These are phyloP conservation scores for Diphasiastrum complanatum DNA, from an alignment of 83 land plant species.

Conservation along the genomic window DNA sequence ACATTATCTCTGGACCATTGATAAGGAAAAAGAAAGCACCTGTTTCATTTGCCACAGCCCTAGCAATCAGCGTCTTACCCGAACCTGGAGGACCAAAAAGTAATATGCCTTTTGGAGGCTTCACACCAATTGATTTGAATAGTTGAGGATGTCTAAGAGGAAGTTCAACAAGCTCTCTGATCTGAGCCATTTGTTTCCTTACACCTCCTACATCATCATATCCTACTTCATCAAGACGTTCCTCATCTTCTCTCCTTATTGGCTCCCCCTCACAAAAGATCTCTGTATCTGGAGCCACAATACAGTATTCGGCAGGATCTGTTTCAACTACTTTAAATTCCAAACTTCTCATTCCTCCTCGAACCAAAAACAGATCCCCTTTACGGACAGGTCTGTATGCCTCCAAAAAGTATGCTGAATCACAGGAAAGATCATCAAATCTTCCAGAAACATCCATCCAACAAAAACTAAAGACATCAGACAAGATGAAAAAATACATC, in stretches of 20 bases:
- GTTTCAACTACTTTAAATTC: too few species aligned
- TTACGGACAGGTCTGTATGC: too few species aligned
- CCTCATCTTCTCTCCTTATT: slow-evolving; percentile 15
- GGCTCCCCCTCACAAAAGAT: slow-evolving; percentile 21
- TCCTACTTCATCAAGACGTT: slow-evolving; percentile 16
- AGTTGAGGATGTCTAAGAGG: slow-evolving; percentile 19
- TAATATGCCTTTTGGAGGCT: slow-evolving; percentile 14
- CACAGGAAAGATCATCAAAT: too few species aligned
- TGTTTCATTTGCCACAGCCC: slow-evolving; percentile 18
- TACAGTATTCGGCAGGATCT: too few species aligned
- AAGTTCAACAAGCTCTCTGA: slow-evolving; percentile 15
- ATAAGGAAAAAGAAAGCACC: slow-evolving; percentile 17
- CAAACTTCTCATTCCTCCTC: too few species aligned
- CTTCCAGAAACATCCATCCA: too few species aligned
- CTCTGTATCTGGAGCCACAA: slow-evolving; percentile 8
- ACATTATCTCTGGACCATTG: slow-evolving; percentile 20
- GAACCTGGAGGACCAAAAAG: slow-evolving; percentile 17
- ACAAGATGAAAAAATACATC: too few species aligned
- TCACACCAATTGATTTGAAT: slow-evolving; percentile 17
- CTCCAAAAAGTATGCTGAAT: too few species aligned
- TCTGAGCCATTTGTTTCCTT: slow-evolving; percentile 17
- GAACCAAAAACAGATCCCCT: too few species aligned
- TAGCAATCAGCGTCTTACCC: slow-evolving; percentile 14
- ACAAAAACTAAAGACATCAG: too few species aligned
- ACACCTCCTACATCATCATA: slow-evolving; percentile 21